Evolutionary conservation across 2,329 filamentous ascomycete species (phyloP).

Genomic region (Pseudocercospora eumusae): DNA sequence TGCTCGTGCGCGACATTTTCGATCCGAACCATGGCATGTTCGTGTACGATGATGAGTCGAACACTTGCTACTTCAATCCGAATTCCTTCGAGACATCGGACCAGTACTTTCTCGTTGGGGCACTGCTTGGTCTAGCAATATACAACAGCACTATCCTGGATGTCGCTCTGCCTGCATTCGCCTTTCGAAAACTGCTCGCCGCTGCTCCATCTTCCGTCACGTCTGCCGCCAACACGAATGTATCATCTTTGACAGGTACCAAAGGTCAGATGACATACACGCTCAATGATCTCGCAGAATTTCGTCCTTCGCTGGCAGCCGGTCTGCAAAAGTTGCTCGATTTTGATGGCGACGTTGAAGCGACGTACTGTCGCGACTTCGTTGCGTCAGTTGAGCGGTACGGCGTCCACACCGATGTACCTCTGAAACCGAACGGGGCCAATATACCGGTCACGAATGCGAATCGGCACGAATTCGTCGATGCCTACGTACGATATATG

Average conservation of each 20-base stretch:
- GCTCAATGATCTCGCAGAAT: conserved; percentile 80
- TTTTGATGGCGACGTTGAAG: conserved; percentile 79
- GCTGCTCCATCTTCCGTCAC: conserved; percentile 66
- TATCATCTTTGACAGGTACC: conserved; percentile 39
- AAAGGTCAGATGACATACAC: conserved; percentile 65
- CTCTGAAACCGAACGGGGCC: conserved; percentile 74
- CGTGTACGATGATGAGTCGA: conserved; percentile 85
- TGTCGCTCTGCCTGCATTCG: conserved; percentile 82
- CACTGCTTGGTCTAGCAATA: conserved; percentile 83
- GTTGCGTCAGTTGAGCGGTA: conserved; percentile 76
- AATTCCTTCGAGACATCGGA: conserved; percentile 87
- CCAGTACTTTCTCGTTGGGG: conserved; percentile 87
- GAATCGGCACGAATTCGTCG: conserved; percentile 83
- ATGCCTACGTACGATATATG: conserved; percentile 76
- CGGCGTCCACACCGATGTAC: conserved; percentile 65
- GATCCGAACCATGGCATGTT: conserved; percentile 92
- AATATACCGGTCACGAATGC: conserved; percentile 75
- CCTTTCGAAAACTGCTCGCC: conserved; percentile 82
- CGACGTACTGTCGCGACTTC: conserved; percentile 80
- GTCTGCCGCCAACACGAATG: conserved; percentile 54
- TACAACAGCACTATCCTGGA: conserved; percentile 95
- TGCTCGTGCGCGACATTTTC: conserved; percentile 85
- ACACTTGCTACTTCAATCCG: conserved; percentile 91
- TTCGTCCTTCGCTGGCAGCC: conserved; percentile 71
- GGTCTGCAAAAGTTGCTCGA: conserved; percentile 76